Base-by-base conservation (phyloP, 805 yeast genomes). In the Myxozyma nipponensis region DNA sequence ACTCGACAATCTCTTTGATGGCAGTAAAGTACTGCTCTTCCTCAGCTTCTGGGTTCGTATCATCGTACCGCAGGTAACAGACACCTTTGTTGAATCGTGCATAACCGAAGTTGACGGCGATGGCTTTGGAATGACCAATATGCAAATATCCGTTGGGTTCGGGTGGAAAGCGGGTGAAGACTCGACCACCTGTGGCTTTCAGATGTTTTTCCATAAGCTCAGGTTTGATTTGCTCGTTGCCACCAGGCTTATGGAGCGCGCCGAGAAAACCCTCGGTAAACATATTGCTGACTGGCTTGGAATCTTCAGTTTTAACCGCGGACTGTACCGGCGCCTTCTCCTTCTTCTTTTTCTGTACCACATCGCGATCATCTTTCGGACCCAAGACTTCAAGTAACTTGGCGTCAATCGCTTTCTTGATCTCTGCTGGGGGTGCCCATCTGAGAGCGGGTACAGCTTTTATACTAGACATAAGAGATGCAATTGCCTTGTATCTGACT, bases 1-100 rank as follows among this genome's bases (percentile, higher is more conserved):
- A 93, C 53, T 77, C 76, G 45, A 93, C 84, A 80, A 91, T 86
- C 56, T 82, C 82, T 64, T 79, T 73, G 54, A 93, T 93, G 42
- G 95, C 82, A 59, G 79, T 81, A 69, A 93, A 88, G 67, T 85
- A 93, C 48, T 81, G 80, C 61, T 89, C 96, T 61, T 93, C 97
- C 72, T 93, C 99, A 40, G 97, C 96, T 71, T 93, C 98, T 1
- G 99, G 99, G 65, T 93, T 93, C 30, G 99, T 93, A 67, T 93
- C 99, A 69, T 93, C 99, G 63, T 81, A 93, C 68, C 99, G 79
- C 68, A 93, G 77, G 67, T 89, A 88, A 69, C 98, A 93, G 46
- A 79, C 75, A 57, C 99, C 99, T 55, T 79, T 77, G 67, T 89
- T 76, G 71, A 73, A 84, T 66, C 85, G 83, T 37, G 98, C 98